Conservation (phyloP, 345 rosid species). For the Theobroma cacao region DNA sequence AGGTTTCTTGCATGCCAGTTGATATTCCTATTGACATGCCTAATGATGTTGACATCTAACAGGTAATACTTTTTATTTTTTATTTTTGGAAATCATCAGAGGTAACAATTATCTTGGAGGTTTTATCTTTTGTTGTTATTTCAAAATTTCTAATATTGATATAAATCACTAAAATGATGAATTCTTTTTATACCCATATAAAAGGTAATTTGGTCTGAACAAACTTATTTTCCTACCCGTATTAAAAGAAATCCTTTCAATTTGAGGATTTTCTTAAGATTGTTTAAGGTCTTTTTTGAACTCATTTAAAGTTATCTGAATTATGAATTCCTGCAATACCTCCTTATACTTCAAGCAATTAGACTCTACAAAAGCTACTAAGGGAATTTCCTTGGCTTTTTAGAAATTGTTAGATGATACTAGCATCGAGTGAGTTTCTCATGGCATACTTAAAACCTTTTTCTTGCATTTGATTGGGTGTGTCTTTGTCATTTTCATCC, state of each 20-base stretch:
- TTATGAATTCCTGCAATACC: background rate
- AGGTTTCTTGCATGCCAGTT: conserved; percentile 10
- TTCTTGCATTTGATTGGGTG: background rate
- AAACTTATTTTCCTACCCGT: background rate
- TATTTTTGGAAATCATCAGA: too few relatives aligned
- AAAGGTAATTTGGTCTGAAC: conserved; percentile 1
- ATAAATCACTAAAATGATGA: background rate
- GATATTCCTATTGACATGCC: conserved; percentile 2
- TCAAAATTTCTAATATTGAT: background rate
- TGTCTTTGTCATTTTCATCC: background rate
- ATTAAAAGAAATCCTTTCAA: background rate
- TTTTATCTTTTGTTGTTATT: background rate
- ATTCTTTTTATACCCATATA: background rate
- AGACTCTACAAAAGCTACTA: background rate
- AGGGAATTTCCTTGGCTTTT: background rate
- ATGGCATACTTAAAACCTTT: background rate
- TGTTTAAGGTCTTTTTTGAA: background rate
- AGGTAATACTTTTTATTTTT: too few relatives aligned
- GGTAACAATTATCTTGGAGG: background rate
- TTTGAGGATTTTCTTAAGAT: background rate
- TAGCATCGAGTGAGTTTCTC: background rate
- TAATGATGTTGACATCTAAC: conserved; percentile 7
- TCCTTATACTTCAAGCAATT: background rate
- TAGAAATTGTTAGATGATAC: background rate
- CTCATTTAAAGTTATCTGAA: background rate